A percentile compares a stretch with the other conserved stretches of the same genome.
Evolutionary conservation across 1,139 yeast genomes (phyloP).

Genomic region (Candida mesenterica): DNA sequence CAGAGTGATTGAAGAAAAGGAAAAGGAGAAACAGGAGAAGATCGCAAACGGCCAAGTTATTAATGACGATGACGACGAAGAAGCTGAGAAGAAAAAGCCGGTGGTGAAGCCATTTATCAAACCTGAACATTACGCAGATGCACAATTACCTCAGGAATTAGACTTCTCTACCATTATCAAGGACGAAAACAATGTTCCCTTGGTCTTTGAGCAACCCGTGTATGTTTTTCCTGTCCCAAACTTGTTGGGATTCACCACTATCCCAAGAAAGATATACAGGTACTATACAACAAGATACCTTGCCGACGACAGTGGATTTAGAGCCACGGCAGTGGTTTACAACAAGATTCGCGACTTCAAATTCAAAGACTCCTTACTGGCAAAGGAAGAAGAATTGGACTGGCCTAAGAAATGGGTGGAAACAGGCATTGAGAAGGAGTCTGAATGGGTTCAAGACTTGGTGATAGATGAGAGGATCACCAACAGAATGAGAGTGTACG

Average conservation of each 20-base stretch:
- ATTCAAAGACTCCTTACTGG: slow-evolving; percentile 52
- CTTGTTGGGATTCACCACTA: slow-evolving; percentile 71
- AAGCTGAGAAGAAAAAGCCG: slow-evolving; percentile 28
- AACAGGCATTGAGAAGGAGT: slow-evolving; percentile 62
- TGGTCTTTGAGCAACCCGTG: slow-evolving; percentile 70
- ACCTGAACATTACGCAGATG: slow-evolving; percentile 53
- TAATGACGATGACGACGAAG: slow-evolving; percentile 21
- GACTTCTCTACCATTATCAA: slow-evolving; percentile 24
- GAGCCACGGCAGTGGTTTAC: slow-evolving; percentile 59
- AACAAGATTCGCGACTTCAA: slow-evolving; percentile 57
- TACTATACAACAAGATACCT: slow-evolving; percentile 71
- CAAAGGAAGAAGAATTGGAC: slow-evolving; percentile 71
- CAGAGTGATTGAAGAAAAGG: slow-evolving; percentile 19
- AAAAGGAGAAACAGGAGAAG: slow-evolving; percentile 15
- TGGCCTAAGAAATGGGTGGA: slow-evolving; percentile 92
- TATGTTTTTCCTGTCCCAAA: slow-evolving; percentile 73
- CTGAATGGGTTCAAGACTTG: slow-evolving; percentile 88
- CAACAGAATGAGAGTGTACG: slow-evolving; percentile 55
- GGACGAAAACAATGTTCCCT: slow-evolving; percentile 48
- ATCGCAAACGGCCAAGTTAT: slow-evolving; percentile 13
- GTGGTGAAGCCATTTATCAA: slow-evolving; percentile 63
- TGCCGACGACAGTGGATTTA: slow-evolving; percentile 68
- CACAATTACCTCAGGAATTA: slow-evolving; percentile 63
- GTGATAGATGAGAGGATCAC: slow-evolving; percentile 67
- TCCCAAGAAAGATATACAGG: slow-evolving; percentile 74